Evolutionary conservation across 108 stramenopile genomes (phyloP).

Genomic region (Discostella pseudostelligera): DNA sequence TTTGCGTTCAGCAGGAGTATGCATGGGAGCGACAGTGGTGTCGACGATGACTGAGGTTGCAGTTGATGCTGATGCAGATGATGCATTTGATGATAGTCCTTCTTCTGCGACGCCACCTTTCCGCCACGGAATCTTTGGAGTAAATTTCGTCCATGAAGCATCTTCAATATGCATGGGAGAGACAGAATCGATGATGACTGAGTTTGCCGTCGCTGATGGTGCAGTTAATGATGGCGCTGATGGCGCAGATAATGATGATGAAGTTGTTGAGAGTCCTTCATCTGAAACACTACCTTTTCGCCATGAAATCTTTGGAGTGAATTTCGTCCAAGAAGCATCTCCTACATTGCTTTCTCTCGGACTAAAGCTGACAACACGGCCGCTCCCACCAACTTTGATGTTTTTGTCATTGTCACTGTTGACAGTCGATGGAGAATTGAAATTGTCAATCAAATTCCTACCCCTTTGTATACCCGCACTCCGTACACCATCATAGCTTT

Average conservation of each 20-base stretch:
- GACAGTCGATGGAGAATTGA: slow-evolving; percentile 8
- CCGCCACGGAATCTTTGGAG: background rate
- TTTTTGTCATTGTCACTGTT: background rate
- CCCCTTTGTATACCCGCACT: background rate
- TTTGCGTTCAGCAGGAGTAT: background rate
- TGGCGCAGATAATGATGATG: background rate
- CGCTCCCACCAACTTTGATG: background rate
- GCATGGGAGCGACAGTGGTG: background rate
- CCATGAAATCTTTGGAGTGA: slow-evolving; percentile 1
- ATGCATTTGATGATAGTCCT: background rate
- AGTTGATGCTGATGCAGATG: background rate
- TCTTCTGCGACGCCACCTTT: background rate
- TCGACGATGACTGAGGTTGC: background rate
- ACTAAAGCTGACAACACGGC: background rate
- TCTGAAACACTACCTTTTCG: background rate
- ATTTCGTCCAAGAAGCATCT: background rate
- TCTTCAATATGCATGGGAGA: background rate
- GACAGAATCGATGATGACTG: background rate
- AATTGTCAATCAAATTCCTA: slow-evolving; percentile 14
- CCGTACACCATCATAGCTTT: too few relatives aligned
- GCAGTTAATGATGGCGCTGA: background rate
- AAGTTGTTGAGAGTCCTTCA: too few relatives aligned
- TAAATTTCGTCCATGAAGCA: background rate
- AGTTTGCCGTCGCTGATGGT: too few relatives aligned
- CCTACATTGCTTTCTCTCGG: background rate